Evolutionary conservation across 2,329 filamentous ascomycete genomes (phyloP), one percentile per base, ranked within the genome.

Genomic region (Dactylonectria macrodidyma): DNA sequence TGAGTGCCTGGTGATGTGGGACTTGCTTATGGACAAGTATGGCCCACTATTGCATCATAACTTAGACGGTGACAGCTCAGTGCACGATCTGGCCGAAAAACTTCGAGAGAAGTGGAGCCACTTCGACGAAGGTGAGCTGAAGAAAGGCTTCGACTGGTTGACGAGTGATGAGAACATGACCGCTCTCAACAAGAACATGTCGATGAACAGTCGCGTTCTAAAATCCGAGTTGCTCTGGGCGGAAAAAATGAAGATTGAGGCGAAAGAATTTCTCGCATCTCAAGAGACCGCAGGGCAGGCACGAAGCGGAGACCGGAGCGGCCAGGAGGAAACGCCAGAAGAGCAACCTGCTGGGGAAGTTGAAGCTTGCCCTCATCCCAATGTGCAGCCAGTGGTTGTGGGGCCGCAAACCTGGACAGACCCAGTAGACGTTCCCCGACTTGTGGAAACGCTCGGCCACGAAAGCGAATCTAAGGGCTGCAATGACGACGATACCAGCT

Each of bases 1-100:
- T 46, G 41, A 46, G 41, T 46, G 41, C 41, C 41, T 46, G 41
- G 41, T 46, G 41, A 46, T 46, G 41, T 46, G 41, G 41, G 41
- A 46, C n/a, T n/a, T 46, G 41, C 41, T 46, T n/a, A 46, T 46
- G 41, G n/a, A 5, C 41, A 46, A n/a, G 41, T 46, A 46, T 46
- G 41, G 41, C 16, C 41, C 16, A 46, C 41, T n/a, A 16, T 5
- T 8, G 14, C n/a, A n/a, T n/a, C n/a, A 46, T n/a, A 46, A 46
- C 14, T 46, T 46, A 46, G 41, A 46, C 41, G 7, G 41, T 46
- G 41, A 14, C 41, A 46, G 41, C 41, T 46, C 41, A 46, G 41
- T 19, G 41, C 41, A 46, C 41, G 41, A 46, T 46, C 41, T 46
- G 41, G 41, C 41, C 41, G 41, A 19, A 46, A 4, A 46, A 46